Conservation (phyloP, 2,329 filamentous ascomycete species). For the Penicillium sp. region DNA sequence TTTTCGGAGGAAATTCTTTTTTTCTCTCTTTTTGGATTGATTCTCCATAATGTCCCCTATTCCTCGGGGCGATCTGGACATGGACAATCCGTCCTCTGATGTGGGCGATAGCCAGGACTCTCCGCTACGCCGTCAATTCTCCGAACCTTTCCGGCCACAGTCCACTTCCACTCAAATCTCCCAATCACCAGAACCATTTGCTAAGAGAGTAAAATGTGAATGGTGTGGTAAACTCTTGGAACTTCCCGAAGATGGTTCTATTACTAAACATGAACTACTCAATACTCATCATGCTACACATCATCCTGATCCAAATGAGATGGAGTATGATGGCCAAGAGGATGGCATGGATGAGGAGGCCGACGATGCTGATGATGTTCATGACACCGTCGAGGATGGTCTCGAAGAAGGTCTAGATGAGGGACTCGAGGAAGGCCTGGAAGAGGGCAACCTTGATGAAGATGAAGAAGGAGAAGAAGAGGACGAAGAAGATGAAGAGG, state of each 20-base stretch:
- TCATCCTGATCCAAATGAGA: conserved; percentile 37
- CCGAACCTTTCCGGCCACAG: conserved; percentile 39
- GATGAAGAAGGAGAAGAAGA: conserved; percentile 24
- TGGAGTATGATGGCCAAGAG: conserved; percentile 29
- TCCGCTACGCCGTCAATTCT: conserved; percentile 43
- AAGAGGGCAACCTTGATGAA: conserved; percentile 15
- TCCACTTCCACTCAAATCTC: conserved; percentile 42
- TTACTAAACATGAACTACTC: conserved; percentile 33
- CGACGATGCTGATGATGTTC: conserved; percentile 19
- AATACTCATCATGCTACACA: conserved; percentile 38
- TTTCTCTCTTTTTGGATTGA: conserved; percentile 5
- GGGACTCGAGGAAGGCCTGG: not conserved
- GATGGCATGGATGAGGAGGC: conserved; percentile 24
- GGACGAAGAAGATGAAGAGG: conserved; percentile 25
- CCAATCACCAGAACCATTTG: conserved; percentile 36
- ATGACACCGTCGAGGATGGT: conserved; percentile 20
- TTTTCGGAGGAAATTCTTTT: not conserved
- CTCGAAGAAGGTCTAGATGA: conserved; percentile 7
- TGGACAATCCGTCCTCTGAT: conserved; percentile 42
- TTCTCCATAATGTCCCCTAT: conserved; percentile 36
- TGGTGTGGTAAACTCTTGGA: conserved; percentile 43
- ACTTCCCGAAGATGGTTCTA: conserved; percentile 25
- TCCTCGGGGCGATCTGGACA: conserved; percentile 39
- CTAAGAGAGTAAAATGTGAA: conserved; percentile 36
- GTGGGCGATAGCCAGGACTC: conserved; percentile 43